Base-by-base conservation (phyloP, 768 basidiomycete genomes). In the Trametes maxima region DNA sequence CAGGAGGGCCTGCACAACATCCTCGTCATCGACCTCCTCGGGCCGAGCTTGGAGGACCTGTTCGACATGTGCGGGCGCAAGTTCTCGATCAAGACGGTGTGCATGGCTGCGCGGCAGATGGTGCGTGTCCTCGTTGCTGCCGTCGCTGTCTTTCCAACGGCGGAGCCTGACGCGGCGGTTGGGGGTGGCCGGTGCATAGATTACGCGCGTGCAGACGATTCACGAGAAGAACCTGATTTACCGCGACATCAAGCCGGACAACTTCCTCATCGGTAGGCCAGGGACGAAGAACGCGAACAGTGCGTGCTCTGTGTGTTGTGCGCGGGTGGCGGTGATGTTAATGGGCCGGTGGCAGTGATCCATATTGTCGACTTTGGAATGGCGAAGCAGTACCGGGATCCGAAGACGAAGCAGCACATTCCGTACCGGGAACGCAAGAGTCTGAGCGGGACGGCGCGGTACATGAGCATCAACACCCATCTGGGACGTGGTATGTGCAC, bases 381-480 rank as follows among this genome's bases (percentile, higher is more conserved):
- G 97, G 97, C 97, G 25, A 98, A 98, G 77, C 96, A 98, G 75
- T 99, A 98, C 72, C 90, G 97, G 55, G 97, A 99, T 75, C 97
- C 97, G 12, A 98, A 96, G 80, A 95, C 95, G 63, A 97, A 97
- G 76, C 96, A 98, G 74, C 97, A 99, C 75, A 99, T 99, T 63
- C 97, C 97, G 54, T 99, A 99, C 76, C 86, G 97, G 62, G 97
- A 99, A 79, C 85, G 96, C 69, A 99, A 99, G 82, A 94, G 92
- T 73, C 79, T 99, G 56, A 93, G 90, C 69, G 97, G 97, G 16
- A 99, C 97, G 16, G 97, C 97, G 39, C 88, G 97, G 49, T 99
- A 99, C 81, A 99, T 99, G 97, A 94, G 92, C 74, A 98, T 99
- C 76, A 99, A 99, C 76, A 99, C 97, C 54, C 97, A 99, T 80